Evolutionary conservation across 2,329 filamentous ascomycete genomes (phyloP), one percentile per base, ranked within the genome.

Genomic region (Xylaria sp.): DNA sequence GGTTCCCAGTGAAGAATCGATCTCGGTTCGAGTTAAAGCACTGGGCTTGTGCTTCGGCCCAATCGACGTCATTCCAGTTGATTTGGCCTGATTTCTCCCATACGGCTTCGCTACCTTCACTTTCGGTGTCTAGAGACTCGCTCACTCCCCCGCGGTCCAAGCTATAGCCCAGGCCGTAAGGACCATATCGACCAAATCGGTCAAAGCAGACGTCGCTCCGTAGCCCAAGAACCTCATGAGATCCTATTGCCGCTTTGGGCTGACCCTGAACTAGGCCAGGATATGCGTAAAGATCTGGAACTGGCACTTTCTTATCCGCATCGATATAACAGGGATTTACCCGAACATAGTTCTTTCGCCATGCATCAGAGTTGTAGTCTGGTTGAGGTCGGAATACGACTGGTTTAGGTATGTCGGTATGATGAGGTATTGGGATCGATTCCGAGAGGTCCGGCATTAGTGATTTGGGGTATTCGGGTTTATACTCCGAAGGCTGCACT

Each of bases 131-230:
- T 65, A 92, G 84, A n/a, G 89, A 89, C 64, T 94, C 89, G 31
- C 88, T 89, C 0, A 88, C 81, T 25, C 94, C 94, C 15, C 94
- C 94, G 71, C 89, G 87, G 65, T 89, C 87, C 68, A 87, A 86
- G 74, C 87, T 89, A 80, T 97, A 97, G n/a, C 94, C 94, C 50
- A 94, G 83, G 0, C 94, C 94, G 76, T 97, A 97, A 0, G 94
- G 91, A 0, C 93, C 94, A 46, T 95, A 88, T 56, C 94, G 88
- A 20, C 93, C 92, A 77, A 94, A 97, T 6, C 94, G 88, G 76
- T 97, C 94, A 78, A 97, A 97, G 81, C 94, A 97, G 15, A 97
- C 84, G 75, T 96, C 91, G 69, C 94, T 87, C 25, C 90, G 85
- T 50, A 97, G 80, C 0, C 92, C 94, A 4, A 97, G 82, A 55